A percentile compares a stretch with the other conserved stretches of the same genome.
Conservation (phyloP, 345 rosid species). For the Jatropha curcas region DNA sequence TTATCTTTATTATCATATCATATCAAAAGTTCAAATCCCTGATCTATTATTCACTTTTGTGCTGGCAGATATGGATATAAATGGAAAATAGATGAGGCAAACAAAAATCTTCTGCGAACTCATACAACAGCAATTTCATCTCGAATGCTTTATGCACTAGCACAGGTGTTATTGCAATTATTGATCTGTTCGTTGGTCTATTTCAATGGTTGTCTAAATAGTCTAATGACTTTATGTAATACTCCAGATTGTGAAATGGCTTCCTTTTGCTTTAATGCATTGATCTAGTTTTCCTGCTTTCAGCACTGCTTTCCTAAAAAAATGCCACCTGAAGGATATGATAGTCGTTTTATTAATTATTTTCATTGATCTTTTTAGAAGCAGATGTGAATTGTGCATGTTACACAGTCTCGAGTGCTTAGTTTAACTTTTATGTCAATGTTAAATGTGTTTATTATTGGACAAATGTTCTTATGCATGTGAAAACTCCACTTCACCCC, state of each 20-base stretch:
- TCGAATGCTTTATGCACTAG: conserved; percentile 82
- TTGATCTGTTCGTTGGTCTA: background rate
- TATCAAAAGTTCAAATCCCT: background rate
- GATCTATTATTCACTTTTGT: background rate
- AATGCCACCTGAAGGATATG: background rate
- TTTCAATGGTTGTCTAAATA: conserved; percentile 4
- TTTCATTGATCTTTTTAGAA: background rate
- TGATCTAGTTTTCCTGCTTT: background rate
- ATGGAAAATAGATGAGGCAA: conserved; percentile 97
- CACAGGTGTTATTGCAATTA: conserved; percentile 51
- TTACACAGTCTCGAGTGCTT: background rate
- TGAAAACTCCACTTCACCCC: too few species aligned
- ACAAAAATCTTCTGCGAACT: conserved; percentile 89
- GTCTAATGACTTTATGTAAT: background rate
- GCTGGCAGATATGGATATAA: conserved; percentile 70
- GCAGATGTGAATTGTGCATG: background rate
- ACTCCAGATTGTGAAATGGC: background rate
- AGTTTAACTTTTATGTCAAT: background rate
- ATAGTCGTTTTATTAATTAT: background rate
- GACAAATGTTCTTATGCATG: background rate
- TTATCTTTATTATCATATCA: background rate
- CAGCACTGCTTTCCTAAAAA: background rate
- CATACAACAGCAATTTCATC: conserved; percentile 96
- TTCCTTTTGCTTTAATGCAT: background rate
- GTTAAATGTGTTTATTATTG: background rate